Evolutionary conservation across 768 basidiomycete genomes (phyloP), one percentile per base, ranked within the genome.

Genomic region (Lactarius vividus): DNA sequence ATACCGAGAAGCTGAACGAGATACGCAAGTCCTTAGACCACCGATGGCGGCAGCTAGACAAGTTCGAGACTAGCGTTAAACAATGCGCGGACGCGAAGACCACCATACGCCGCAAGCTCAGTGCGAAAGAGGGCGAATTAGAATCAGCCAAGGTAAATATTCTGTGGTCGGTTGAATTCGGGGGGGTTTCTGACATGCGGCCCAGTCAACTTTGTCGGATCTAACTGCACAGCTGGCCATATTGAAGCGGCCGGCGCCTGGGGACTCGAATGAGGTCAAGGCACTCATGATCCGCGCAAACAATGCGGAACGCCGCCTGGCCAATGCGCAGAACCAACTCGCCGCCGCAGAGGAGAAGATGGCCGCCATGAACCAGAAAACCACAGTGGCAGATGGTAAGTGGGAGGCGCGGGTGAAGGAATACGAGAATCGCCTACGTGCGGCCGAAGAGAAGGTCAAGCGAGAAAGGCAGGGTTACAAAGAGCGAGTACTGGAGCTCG

Each of bases 381-480:
- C 83, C 42, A 79, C 81, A 0, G 80, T 79, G 0, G 89, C 91
- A 0, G 95, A 97, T 70, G 79, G 78, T 60, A 96, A 96, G 76
- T 98, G 96, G 94, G 95, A 96, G 72, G 92, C 89, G 0, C 82
- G 96, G n/a, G 92, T 98, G 54, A 89, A 88, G 75, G 96, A 98
- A 76, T 95, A 96, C 72, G 94, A 97, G 77, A 74, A 84, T 16
- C 79, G 91, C 20, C 73, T 95, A 68, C 88, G 87, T 75, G 86
- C 87, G 0, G 92, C 92, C 0, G 93, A 94, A 72, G 96, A 98
- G 80, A 88, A 87, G 74, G 87, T 94, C 69, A 98, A 98, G 82
- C 82, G 93, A 62, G 95, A 96, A 79, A 81, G 92, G 66, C 96
- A 98, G 72, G 97, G 96, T 4, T 85, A 88, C 53, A 99, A 98